Percentiles rank a stretch among this genome's conserved stretches.
Conservation (phyloP, 768 basidiomycete species). For the Candolleomyces eurysporus region DNA sequence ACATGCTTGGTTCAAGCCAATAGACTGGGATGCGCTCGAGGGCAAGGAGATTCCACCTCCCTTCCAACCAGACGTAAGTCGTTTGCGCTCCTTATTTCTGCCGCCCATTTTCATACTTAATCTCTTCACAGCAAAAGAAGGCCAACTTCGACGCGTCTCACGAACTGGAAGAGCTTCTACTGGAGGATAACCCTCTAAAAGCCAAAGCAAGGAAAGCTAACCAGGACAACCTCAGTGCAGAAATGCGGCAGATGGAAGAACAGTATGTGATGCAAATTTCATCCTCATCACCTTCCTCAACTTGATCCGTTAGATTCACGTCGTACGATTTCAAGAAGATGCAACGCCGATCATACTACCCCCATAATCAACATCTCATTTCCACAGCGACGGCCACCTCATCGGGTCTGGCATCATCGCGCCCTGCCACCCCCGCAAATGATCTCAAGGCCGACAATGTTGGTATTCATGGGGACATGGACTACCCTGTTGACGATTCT, state of each 20-base stretch:
- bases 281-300: neutral
- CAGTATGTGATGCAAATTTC: constrained; percentile 56
- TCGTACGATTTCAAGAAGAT: constrained; percentile 92
- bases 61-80: constrained; percentile 83
- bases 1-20: constrained; percentile 84
- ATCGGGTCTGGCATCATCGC: constrained; percentile 65
- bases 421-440: constrained; percentile 68
- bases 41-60: constrained; percentile 73
- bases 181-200: constrained; percentile 97
- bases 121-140: constrained; percentile 82
- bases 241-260: constrained; percentile 98
- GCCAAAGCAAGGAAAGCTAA: constrained; percentile 89
- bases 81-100: constrained; percentile 5
- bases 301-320: constrained; percentile 60
- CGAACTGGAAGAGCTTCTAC: constrained; percentile 90
- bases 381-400: constrained; percentile 77
- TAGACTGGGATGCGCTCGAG: constrained; percentile 89
- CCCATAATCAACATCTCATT: constrained; percentile 71
- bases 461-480: constrained; percentile 34
- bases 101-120: constrained; percentile 10
- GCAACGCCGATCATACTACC: constrained; percentile 89
- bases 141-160: constrained; percentile 99
- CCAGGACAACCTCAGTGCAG: constrained; percentile 83
- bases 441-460: constrained; percentile 44
- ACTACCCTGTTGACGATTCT: constrained; percentile 34